Percentiles rank a stretch among this genome's conserved stretches.
phyloP scores from a whole-genome alignment of 345 rosid species.

The Physaria fendleri region DNA sequence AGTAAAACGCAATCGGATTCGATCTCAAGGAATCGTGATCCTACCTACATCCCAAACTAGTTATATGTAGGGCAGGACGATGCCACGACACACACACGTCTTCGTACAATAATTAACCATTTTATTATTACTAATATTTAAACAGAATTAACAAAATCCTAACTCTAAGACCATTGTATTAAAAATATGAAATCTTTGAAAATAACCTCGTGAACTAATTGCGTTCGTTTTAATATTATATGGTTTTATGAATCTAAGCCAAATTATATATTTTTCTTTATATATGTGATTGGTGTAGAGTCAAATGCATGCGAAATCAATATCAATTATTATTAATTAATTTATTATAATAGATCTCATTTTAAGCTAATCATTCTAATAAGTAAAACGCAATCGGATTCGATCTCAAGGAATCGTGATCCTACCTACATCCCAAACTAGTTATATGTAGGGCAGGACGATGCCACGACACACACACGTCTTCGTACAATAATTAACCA shows the following conservation, averaged over 20 bases:
- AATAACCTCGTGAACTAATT: neutral
- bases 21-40: constrained; percentile 22
- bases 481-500: neutral
- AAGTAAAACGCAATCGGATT: constrained; percentile 18
- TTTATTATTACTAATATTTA: constrained; percentile 9
- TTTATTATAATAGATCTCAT: constrained; percentile 6
- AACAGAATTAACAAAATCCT: constrained; percentile 12
- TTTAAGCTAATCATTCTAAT: constrained; percentile 12
- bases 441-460: constrained; percentile 18
- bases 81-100: constrained; percentile 22
- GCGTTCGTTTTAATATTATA: neutral
- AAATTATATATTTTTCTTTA: neutral
- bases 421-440: constrained; percentile 23
- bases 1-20: constrained; percentile 17
- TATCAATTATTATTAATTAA: constrained; percentile 6
- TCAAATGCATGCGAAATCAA: constrained; percentile 7
- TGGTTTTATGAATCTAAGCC: neutral
- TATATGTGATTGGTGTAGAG: constrained; percentile 3
- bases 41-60: constrained; percentile 22
- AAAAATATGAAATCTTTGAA: no score
- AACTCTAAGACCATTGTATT: constrained; percentile 19
- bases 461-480: constrained; percentile 21
- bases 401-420: constrained; percentile 20
- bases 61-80: constrained; percentile 18
- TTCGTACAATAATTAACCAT: neutral